Base-by-base conservation (phyloP, 257 asterid genomes). In the Verbena officinalis region DNA sequence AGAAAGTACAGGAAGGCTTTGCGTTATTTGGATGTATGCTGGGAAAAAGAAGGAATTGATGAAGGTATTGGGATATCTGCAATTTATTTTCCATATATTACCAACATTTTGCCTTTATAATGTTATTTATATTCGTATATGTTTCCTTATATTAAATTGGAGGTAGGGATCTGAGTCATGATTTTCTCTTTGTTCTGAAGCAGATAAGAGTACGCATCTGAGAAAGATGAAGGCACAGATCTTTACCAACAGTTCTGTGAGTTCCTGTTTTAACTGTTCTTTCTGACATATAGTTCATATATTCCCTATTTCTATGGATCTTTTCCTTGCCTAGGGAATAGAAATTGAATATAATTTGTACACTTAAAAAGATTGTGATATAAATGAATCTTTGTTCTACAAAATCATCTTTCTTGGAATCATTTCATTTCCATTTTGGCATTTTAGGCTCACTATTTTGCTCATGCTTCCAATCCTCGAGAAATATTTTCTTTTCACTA, bases 1-100 rank as follows among this genome's bases (percentile, higher is more conserved):
- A 80, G 95, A 66, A 94, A 94, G 80, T 94, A 94, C 65, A 82
- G 95, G 6, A 94, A 94, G 87, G 97, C 99, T 71, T 71, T 94
- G 77, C 96, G 97, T 55, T 94, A 86, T 78, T 71, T 94, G 83
- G 99, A 94, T 72, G 76, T 81, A 55, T 83, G 95, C 83, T 94
- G 99, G 99, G 99, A 94, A 52, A 94, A 94, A 77, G 99, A 94
- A n/a, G 97, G 86, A 72, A 88, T 94, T 36, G 95, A 94, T 68
- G 89, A 90, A 84, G 97, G 97, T 78, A 65, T 55, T 46, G 30
- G 49, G 43, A 59, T 62, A 21, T 54, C 59, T 11, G 48, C 36
- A 42, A 11, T 42, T 52, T 58, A n/a, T n/a, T 21, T 30, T 24
- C 54, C 16, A 39, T 39, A 0, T 15, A 8, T 31, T 1, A 36